Evolutionary conservation across 805 yeast species (phyloP).

Genomic region (Ogataea trehalophila): DNA sequence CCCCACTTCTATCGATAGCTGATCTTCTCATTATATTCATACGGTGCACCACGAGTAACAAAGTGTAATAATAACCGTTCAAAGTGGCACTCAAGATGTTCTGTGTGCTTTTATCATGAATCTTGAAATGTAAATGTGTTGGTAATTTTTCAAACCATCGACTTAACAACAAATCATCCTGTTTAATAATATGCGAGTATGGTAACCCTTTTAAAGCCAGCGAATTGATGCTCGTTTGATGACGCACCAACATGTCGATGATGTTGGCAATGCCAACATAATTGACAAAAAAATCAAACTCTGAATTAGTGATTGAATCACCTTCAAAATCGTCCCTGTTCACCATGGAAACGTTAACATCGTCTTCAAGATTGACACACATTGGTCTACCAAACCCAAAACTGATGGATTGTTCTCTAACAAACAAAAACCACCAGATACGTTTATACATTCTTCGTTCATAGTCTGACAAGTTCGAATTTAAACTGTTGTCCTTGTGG

Average conservation of each 20-base stretch:
- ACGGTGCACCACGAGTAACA: conserved; percentile 62
- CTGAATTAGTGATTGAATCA: not conserved
- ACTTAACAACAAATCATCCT: conserved; percentile 69
- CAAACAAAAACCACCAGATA: conserved; percentile 69
- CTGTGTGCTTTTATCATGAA: conserved; percentile 35
- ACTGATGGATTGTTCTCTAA: conserved; percentile 58
- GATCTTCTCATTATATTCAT: no score
- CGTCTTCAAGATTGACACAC: conserved; percentile 61
- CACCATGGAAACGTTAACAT: conserved; percentile 64
- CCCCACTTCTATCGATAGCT: conserved; percentile 26
- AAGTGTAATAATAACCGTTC: conserved; percentile 62
- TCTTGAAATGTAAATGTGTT: conserved; percentile 51
- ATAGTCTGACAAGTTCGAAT: conserved; percentile 1
- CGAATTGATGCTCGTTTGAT: not conserved
- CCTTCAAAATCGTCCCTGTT: conserved; percentile 53
- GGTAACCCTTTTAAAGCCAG: conserved; percentile 2
- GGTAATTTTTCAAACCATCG: conserved; percentile 70
- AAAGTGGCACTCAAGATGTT: conserved; percentile 49
- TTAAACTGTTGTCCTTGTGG: conserved; percentile 38
- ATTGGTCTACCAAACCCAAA: conserved; percentile 68
- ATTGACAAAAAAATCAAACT: not conserved
- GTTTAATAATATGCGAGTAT: conserved; percentile 29
- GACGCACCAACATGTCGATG: not conserved
- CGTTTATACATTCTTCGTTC: conserved; percentile 48
- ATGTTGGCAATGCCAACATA: not conserved